A percentile compares a stretch with the other conserved stretches of the same genome.
These are phyloP conservation scores for Clitopilus hobsonii DNA, from an alignment of 768 basidiomycete genomes.

Conservation along the genomic window DNA sequence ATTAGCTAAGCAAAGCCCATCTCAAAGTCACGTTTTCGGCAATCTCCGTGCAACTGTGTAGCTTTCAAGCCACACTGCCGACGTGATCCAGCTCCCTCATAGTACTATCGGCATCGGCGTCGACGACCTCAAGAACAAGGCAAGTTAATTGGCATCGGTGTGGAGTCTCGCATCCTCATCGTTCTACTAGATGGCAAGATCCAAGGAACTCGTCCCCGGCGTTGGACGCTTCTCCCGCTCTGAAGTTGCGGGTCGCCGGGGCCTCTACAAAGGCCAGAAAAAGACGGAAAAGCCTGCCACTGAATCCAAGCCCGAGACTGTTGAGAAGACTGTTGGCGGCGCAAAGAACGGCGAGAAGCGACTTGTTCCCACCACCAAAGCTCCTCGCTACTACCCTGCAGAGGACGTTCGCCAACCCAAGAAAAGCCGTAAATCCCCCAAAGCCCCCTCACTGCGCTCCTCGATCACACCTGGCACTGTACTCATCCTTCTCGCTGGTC, in stretches of 20 bases:
- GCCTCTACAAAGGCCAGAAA: constrained; percentile 82
- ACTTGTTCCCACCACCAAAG: constrained; percentile 79
- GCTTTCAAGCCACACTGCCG: constrained; percentile 37
- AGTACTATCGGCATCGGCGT: constrained; percentile 43
- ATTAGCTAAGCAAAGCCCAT: background rate
- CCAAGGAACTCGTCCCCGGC: constrained; percentile 77
- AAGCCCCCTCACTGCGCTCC: constrained; percentile 73
- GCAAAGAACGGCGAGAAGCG: constrained; percentile 89
- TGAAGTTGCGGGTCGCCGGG: constrained; percentile 74
- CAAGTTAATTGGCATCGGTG: constrained; percentile 19
- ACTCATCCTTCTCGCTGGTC: constrained; percentile 94
- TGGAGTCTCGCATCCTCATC: constrained; percentile 6
- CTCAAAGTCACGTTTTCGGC: constrained; percentile 17
- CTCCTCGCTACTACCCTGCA: constrained; percentile 89
- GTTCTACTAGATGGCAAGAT: constrained; percentile 67
- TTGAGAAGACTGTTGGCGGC: constrained; percentile 83
- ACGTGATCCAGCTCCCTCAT: constrained; percentile 26
- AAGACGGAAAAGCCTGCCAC: constrained; percentile 65
- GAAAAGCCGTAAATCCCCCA: constrained; percentile 84
- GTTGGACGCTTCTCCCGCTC: constrained; percentile 83
- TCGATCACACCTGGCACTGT: constrained; percentile 93
- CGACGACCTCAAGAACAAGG: constrained; percentile 50
- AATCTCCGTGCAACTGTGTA: constrained; percentile 38
- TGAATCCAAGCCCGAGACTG: constrained; percentile 53
- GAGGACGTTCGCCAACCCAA: constrained; percentile 91